Evolutionary conservation across 768 basidiomycete genomes (phyloP).

Genomic region (Mycena crocata): DNA sequence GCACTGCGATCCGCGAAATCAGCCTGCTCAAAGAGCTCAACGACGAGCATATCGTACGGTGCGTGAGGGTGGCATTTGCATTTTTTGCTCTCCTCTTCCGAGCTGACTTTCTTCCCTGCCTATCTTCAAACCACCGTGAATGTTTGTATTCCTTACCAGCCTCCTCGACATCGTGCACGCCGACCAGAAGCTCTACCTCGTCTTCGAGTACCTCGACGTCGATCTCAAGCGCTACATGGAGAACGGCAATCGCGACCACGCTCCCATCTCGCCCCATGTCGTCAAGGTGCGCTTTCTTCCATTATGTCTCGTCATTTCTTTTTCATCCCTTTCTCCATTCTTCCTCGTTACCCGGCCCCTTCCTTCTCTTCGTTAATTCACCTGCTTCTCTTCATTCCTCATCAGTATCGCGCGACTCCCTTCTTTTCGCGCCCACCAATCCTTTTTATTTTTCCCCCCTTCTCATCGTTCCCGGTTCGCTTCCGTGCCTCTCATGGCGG

Average conservation of each 20-base stretch:
- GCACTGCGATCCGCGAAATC: slow-evolving; percentile 98
- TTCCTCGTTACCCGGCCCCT: neutral
- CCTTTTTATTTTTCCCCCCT: too few species aligned
- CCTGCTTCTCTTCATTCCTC: neutral
- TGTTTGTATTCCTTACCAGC: slow-evolving; percentile 53
- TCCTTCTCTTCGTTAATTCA: neutral
- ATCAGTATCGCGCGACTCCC: neutral
- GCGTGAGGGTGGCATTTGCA: slow-evolving; percentile 35
- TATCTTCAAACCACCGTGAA: neutral
- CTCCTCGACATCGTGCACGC: slow-evolving; percentile 96
- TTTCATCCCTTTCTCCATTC: neutral
- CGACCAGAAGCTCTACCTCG: slow-evolving; percentile 97
- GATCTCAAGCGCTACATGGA: slow-evolving; percentile 99
- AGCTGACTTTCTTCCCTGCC: neutral
- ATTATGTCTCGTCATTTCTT: too few species aligned
- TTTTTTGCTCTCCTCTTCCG: slow-evolving; percentile 8
- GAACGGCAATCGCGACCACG: slow-evolving; percentile 76
- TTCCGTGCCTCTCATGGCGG: neutral
- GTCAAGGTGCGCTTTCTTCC: slow-evolving; percentile 76
- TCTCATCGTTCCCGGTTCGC: neutral
- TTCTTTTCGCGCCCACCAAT: too few species aligned
- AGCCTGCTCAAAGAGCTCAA: slow-evolving; percentile 96
- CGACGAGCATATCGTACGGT: slow-evolving; percentile 96
- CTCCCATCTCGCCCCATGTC: slow-evolving; percentile 78
- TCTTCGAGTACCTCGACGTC: slow-evolving; percentile 97